These are phyloP conservation scores for Candida gorgasii DNA, from an alignment of 805 yeast species.

Conservation along the genomic window DNA sequence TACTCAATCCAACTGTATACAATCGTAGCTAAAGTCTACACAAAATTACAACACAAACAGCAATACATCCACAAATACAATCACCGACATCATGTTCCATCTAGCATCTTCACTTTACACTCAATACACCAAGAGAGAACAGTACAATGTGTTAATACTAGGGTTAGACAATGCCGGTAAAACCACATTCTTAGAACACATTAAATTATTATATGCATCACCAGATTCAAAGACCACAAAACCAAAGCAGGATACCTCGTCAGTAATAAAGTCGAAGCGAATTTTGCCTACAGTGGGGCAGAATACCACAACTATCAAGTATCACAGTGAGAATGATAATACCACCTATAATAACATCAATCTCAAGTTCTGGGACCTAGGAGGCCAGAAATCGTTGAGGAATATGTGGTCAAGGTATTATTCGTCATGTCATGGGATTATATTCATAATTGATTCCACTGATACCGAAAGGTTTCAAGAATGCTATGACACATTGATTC, in stretches of 20 bases:
- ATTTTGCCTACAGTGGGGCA: constrained; percentile 96
- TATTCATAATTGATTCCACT: constrained; percentile 89
- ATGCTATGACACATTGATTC: constrained; percentile 64
- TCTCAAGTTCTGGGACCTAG: constrained; percentile 93
- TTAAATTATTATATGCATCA: constrained; percentile 37
- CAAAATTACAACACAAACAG: not conserved
- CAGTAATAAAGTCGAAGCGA: constrained; percentile 46
- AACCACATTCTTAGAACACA: constrained; percentile 52
- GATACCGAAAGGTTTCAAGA: constrained; percentile 82
- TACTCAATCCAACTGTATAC: constrained; percentile 1
- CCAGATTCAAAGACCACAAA: constrained; percentile 22
- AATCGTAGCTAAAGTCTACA: too few species aligned
- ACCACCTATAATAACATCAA: constrained; percentile 39
- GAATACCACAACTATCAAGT: constrained; percentile 54
- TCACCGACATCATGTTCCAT: constrained; percentile 35
- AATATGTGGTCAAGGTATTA: constrained; percentile 88
- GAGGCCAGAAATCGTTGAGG: constrained; percentile 88
- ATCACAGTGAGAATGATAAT: constrained; percentile 20
- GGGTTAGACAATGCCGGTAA: constrained; percentile 97
- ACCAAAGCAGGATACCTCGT: constrained; percentile 16
- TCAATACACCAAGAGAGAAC: constrained; percentile 47
- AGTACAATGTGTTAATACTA: constrained; percentile 58
- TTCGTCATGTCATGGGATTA: constrained; percentile 83
- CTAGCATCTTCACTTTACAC: constrained; percentile 46
- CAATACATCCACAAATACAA: not conserved